phyloP scores from a whole-genome alignment of 2,329 filamentous ascomycete species.

The Immersiporthe knoxdaviesiana region DNA sequence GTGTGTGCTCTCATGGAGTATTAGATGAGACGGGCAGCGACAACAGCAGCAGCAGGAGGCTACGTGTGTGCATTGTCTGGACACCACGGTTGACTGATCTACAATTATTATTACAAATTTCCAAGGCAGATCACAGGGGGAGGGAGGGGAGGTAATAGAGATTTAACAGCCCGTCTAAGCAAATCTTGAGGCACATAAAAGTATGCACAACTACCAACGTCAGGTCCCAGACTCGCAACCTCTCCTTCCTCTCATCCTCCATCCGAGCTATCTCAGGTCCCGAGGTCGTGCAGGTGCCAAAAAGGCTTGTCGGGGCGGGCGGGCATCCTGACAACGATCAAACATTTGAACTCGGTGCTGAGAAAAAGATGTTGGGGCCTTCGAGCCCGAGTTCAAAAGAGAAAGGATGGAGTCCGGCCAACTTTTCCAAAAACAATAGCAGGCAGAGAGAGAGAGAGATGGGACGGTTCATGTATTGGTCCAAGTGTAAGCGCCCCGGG shows the following conservation, averaged over 20 bases:
- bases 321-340: constrained; percentile 9
- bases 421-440: background rate
- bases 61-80: background rate
- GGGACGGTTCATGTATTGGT: constrained; percentile 9
- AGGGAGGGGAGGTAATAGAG: background rate
- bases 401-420: background rate
- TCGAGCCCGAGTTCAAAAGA: background rate
- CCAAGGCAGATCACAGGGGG: background rate
- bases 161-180: background rate
- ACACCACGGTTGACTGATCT: background rate
- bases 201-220: background rate
- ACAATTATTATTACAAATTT: background rate
- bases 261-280: constrained; percentile 1
- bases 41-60: background rate
- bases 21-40: background rate
- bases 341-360: constrained; percentile 2
- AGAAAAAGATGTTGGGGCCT: background rate
- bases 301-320: background rate
- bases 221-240: too few relatives aligned
- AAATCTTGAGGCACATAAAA: background rate
- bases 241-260: background rate
- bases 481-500: background rate
- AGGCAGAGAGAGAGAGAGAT: too few relatives aligned
- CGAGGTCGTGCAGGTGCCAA: constrained; percentile 1
- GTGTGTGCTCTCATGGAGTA: background rate